phyloP scores from a whole-genome alignment of 768 basidiomycete genomes.

The Symmetrospora coprosmae region DNA sequence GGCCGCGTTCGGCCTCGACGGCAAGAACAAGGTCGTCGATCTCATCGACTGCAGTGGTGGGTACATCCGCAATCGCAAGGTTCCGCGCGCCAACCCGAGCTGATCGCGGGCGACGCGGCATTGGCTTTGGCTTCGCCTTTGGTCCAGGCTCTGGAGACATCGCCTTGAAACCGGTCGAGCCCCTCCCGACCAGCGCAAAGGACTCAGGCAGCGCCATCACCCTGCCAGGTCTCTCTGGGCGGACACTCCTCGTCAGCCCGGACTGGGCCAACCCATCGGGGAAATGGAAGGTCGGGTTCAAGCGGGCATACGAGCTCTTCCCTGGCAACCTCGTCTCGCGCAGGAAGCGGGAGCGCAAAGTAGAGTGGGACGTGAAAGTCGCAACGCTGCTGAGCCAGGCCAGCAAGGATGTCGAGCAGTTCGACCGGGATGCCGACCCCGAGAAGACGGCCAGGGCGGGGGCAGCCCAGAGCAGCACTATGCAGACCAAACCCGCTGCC shows the following conservation, averaged over 20 bases:
- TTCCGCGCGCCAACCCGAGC: not conserved
- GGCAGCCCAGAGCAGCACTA: too few relatives aligned
- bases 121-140: not conserved
- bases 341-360: slow-evolving; percentile 16
- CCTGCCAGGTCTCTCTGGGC: slow-evolving; percentile 12
- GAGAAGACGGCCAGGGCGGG: not conserved
- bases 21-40: slow-evolving; percentile 7
- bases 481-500: too few relatives aligned
- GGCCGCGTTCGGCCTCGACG: slow-evolving; percentile 13
- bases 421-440: not conserved
- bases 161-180: slow-evolving; percentile 3
- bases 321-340: slow-evolving; percentile 16
- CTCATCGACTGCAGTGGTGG: slow-evolving; percentile 18
- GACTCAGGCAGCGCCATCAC: not conserved
- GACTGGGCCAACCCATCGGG: slow-evolving; percentile 18
- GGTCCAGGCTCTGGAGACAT: slow-evolving; percentile 8
- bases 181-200: not conserved
- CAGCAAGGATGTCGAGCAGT: slow-evolving; percentile 4
- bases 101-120: not conserved
- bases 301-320: slow-evolving; percentile 23
- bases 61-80: not conserved
- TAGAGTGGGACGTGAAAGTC: not conserved
- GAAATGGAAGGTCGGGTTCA: slow-evolving; percentile 20
- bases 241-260: not conserved
- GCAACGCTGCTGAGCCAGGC: slow-evolving; percentile 1